Base-by-base conservation (phyloP, 805 yeast species). In the Starmerella cellae region DNA sequence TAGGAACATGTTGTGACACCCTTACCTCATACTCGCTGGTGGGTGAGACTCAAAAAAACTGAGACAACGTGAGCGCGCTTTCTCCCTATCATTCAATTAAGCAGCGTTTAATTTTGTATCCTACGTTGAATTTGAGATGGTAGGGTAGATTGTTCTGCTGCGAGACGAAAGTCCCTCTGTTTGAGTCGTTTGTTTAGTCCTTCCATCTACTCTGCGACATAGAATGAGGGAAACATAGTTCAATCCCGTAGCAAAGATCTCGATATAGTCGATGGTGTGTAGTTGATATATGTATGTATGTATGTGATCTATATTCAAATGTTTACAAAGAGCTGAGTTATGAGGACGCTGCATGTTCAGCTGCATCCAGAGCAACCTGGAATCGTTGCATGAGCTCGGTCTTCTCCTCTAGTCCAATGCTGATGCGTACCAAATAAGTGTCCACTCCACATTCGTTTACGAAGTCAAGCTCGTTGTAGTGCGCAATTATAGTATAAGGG, bases 401-500 rank as follows among this genome's bases (percentile, higher is more conserved):
- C 32, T 69, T 67, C 36, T 78, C 82, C 58, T 87, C 97, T 39
- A 85, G 65, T 0, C 97, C 97, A 43, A 87, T 72, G 58, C 93
- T 80, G 42, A 87, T 69, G 57, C 96, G 69, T 37, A 87, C 76
- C 47, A 87, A 63, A 56, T 79, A 71, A 46, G 76, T 65, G 56
- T 82, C 94, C 26, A 85, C 82, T 2, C 91, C 94, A 78, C 83
- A 85, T 53, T 74, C 66, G 39, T 71, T 82, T 19, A 82, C 78
- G 55, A 77, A 84, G 46, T 82, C 88, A 43, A 84, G 63, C 60
- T 85, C 95, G 42, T 68, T 70, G 60, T 75, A 83, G 59, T 85
- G 95, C 2, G 94, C 94, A 45, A 87, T 66, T 37, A 87, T 73
- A 5, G 94, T 71, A 61, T 87, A 87, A 8, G 96, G 95, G 58